Base-by-base conservation (phyloP, 352 stramenopile species). In the Globisporangium cederbergense region DNA sequence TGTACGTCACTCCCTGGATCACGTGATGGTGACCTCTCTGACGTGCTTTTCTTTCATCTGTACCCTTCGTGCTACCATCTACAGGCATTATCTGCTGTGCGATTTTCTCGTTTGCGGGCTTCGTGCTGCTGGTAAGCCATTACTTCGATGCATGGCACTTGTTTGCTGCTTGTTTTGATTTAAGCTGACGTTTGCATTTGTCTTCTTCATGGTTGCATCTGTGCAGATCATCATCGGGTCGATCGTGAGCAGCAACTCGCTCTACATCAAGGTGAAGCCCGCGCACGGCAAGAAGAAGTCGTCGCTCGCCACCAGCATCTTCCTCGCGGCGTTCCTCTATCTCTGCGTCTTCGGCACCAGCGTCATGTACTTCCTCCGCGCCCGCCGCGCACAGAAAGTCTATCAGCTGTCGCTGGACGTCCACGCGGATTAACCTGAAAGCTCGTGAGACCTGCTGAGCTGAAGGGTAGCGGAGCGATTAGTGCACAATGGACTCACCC, bases 381-480 rank as follows among this genome's bases (percentile, higher is more conserved):
- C 84, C 25, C 76, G 86, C 45, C 81, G 81, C 16, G 86, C 86
- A 14, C 84, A 93, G 45, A 95, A 95, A 66, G 86, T 95, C 32
- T 95, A 93, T 76, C 86, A 95, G 70, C 74, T 95, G 56, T 95
- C 86, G 20, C 81, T 95, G 45, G 86, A 93, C 66, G 83, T 95
- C 36, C 86, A 95, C 66, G 78, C 83, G 16, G 84, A 95, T 67
- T 92, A 83, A 66, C 58, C 40, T 40, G 45, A 28, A 38, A 28
- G 34, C 20, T 34, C 20, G 66, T 70, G 62, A 61, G 66, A 70
- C 25, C 60, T 52, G 62, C 46, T 18, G 32, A 20, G 30, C 51
- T 25, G 20, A n/a, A 22, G 22, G 32, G 10, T 36, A 61, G 38
- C 18, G 22, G 11, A 55, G n/a, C 57, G 45, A 62, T 62, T 54